These are phyloP conservation scores for Pseudoturritis turrita DNA, from an alignment of 345 rosid species.

Conservation along the genomic window DNA sequence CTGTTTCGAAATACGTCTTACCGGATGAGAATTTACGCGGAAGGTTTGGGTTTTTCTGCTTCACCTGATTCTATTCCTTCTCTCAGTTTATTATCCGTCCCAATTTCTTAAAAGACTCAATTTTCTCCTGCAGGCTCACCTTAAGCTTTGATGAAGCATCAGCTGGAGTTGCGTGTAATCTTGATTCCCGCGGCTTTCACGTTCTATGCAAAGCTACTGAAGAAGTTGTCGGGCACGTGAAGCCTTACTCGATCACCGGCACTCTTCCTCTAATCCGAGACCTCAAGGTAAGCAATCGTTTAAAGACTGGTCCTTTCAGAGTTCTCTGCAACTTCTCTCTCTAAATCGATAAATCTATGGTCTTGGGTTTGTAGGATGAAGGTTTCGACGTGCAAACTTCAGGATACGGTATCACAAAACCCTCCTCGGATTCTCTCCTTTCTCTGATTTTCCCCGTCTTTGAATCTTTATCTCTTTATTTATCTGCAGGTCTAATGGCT, in stretches of 20 bases:
- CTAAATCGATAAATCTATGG: not conserved
- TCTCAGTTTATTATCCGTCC: not conserved
- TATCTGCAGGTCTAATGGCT: constrained; percentile 77
- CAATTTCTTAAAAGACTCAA: not conserved
- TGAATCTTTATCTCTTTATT: not conserved
- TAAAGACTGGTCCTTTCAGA: not conserved
- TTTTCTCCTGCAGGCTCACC: constrained; percentile 45
- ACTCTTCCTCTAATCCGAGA: constrained; percentile 90
- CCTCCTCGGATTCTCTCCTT: not conserved
- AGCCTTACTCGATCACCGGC: constrained; percentile 95
- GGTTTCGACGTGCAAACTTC: constrained; percentile 95
- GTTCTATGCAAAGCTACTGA: constrained; percentile 85
- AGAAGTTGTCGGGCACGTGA: constrained; percentile 82
- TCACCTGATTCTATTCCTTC: not conserved
- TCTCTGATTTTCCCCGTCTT: not conserved
- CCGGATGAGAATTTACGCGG: constrained; percentile 79
- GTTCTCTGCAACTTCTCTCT: not conserved
- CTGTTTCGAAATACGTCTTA: constrained; percentile 81
- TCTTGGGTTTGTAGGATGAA: constrained; percentile 56
- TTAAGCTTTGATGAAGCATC: constrained; percentile 70
- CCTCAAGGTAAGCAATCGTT: constrained; percentile 50
- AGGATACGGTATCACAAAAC: constrained; percentile 64
- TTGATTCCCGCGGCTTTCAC: constrained; percentile 83
- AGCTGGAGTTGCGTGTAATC: constrained; percentile 91
- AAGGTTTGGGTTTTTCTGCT: constrained; percentile 41